Base-by-base conservation (phyloP, 2,329 filamentous ascomycete genomes). In the Exserohilum turcica region DNA sequence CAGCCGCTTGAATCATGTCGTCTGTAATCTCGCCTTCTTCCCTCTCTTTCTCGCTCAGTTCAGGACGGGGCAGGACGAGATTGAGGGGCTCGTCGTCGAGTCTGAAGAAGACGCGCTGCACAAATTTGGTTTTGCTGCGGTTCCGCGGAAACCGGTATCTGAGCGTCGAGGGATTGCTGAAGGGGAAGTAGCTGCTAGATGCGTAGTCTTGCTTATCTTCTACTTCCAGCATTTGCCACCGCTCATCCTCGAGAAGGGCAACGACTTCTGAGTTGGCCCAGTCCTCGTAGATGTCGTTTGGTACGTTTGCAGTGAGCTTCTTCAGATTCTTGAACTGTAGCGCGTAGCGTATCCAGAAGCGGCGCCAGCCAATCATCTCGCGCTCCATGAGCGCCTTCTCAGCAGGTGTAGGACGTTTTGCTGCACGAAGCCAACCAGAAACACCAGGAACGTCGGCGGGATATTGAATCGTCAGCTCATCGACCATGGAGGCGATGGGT, bases 401-500 rank as follows among this genome's bases (percentile, higher is more conserved):
- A 0, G 61, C 66, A 12, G 56, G 59, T 5, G 60, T 64, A 3
- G 64, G 57, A 5, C 61, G 56, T 19, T 65, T 70, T 12, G 60
- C 56, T 1, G 52, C 40, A 15, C 64, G 62, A 6, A 63, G 44
- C 65, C 62, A 71, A 48, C 68, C 63, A 6, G 60, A 57, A 1
- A 73, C 66, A 19, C 70, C 65, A 10, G 71, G 71, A 5, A 72
- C 65, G 45, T 73, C 68, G 18, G 59, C 39, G 3, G 70, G 64
- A 45, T 74, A 74, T 38, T 72, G 66, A 15, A 74, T 73, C 3
- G 61, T 72, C 24, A 74, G 66, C 47, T 74, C 72, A 42, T 74
- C 71, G 12, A 74, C 64, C 57, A 74, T 67, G 45, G 65, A 57
- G 1, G 72, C 72, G 31, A 74, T 71, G 3, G 56, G 45, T 1